phyloP scores from a whole-genome alignment of 2,329 filamentous ascomycete genomes.

The Macrophomina pseudophaseolina region DNA sequence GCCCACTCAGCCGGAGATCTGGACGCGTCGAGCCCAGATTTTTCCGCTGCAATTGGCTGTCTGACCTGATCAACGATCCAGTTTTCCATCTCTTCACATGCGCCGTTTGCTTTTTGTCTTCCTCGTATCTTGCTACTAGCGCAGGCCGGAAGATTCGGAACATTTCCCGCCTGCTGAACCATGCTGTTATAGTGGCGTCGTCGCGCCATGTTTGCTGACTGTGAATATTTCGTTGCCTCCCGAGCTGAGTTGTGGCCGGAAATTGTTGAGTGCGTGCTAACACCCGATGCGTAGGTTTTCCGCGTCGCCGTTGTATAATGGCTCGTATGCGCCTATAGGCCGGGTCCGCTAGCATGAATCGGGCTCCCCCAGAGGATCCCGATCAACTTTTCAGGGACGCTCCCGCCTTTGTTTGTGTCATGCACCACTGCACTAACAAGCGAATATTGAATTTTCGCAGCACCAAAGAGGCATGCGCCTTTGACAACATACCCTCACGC shows the following conservation, averaged over 20 bases:
- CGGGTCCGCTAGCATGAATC: constrained; percentile 16
- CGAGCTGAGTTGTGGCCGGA: constrained; percentile 1
- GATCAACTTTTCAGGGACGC: constrained; percentile 20
- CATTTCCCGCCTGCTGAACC: neutral
- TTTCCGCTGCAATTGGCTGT: neutral
- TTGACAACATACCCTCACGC: neutral
- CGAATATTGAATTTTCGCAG: neutral
- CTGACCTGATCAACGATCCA: neutral
- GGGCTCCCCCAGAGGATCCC: neutral
- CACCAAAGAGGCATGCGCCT: neutral
- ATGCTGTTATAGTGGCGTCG: neutral
- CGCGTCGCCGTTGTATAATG: constrained; percentile 18
- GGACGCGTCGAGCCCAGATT: neutral
- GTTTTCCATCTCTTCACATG: constrained; percentile 4
- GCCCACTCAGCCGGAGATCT: neutral
- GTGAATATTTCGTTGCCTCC: neutral
- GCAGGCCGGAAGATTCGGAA: constrained; percentile 9
- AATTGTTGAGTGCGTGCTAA: constrained; percentile 15
- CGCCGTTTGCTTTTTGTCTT: neutral
- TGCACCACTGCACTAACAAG: neutral
- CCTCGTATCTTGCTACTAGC: neutral
- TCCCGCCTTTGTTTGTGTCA: constrained; percentile 2
- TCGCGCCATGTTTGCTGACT: neutral
- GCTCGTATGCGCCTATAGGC: constrained; percentile 6
- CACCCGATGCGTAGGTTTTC: constrained; percentile 3